Base-by-base conservation (phyloP, 768 basidiomycete genomes). In the Mycena indigotica region DNA sequence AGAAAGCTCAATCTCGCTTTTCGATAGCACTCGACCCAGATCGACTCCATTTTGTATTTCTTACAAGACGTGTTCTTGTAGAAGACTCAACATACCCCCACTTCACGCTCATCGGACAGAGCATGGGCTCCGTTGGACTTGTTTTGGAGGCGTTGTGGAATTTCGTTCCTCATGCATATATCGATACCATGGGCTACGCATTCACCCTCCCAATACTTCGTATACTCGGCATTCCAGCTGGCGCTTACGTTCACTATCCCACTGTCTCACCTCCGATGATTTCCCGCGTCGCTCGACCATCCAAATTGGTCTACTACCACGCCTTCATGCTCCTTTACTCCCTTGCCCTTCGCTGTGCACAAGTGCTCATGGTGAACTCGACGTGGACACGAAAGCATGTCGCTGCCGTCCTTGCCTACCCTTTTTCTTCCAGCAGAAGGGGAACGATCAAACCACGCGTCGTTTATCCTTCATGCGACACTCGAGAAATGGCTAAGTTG, bases 121-220 rank as follows among this genome's bases (percentile, higher is more conserved):
- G 92, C 58, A 35, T 95, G 12, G 97, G 95, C 0, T 94, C 92
- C 8, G 84, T 97, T 73, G 78, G 82, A 52, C 81, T 98, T 2
- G 93, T 82, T 23, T 88, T 84, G 80, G 91, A 98, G 70, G 94
- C 92, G 2, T 80, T 98, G 75, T 72, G 82, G 0, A 79, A 77
- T 51, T 74, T 98, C 23, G 81, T 95, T 44, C 95, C 95, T 2
- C 93, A 98, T 72, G 75, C 96, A 1, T 99, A 86, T 73, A 89
- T 99, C 32, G 96, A 99, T 69, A 93, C 95, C 0, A 98, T 98
- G 95, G 97, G 97, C 26, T 97, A 95, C 65, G 94, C 95, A 0
- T 98, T 98, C 68, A 93, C 93, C 2, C 94, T 92, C 70, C 93
- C 88, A 17, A 75, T 90, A 28, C 86, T 95, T 6, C 73, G 82